A percentile compares a stretch with the other conserved stretches of the same genome.
phyloP scores from a whole-genome alignment of 2,329 filamentous ascomycete species.

The Nigrospora oryzae region DNA sequence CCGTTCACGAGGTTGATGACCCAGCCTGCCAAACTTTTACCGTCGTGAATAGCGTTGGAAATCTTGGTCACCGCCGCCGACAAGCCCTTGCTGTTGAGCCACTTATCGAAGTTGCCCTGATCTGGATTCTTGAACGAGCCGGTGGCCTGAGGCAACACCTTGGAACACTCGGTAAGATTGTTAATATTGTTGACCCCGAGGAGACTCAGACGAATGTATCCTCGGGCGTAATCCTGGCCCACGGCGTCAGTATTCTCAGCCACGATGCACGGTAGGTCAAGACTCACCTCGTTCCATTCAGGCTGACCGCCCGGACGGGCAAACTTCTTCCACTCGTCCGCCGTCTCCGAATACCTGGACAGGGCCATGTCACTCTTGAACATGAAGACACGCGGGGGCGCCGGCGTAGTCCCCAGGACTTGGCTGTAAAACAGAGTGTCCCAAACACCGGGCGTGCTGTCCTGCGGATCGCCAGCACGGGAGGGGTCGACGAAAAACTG shows the following conservation, averaged over 20 bases:
- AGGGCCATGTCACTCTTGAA: constrained; percentile 33
- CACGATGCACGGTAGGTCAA: constrained; percentile 2
- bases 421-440: constrained; percentile 41
- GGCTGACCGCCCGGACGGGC: constrained; percentile 21
- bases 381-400: constrained; percentile 28
- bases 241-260: neutral
- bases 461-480: constrained; percentile 36
- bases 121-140: constrained; percentile 13
- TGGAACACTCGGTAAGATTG: constrained; percentile 43
- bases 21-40: constrained; percentile 2
- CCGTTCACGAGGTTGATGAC: neutral
- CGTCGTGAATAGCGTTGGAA: constrained; percentile 10
- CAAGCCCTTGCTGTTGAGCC: constrained; percentile 9
- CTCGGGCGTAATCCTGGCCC: constrained; percentile 29
- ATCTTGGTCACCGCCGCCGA: constrained; percentile 8
- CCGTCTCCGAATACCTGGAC: constrained; percentile 25
- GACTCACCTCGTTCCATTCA: constrained; percentile 31
- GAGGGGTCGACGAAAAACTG: constrained; percentile 33
- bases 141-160: constrained; percentile 27
- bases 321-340: constrained; percentile 28
- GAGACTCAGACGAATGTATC: constrained; percentile 44
- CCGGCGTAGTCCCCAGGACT: constrained; percentile 19
- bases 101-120: constrained; percentile 9
- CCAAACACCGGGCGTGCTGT: constrained; percentile 44
- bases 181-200: constrained; percentile 51